Base-by-base conservation (phyloP, 2,329 filamentous ascomycete genomes). In the Fusarium solani-melongenae region DNA sequence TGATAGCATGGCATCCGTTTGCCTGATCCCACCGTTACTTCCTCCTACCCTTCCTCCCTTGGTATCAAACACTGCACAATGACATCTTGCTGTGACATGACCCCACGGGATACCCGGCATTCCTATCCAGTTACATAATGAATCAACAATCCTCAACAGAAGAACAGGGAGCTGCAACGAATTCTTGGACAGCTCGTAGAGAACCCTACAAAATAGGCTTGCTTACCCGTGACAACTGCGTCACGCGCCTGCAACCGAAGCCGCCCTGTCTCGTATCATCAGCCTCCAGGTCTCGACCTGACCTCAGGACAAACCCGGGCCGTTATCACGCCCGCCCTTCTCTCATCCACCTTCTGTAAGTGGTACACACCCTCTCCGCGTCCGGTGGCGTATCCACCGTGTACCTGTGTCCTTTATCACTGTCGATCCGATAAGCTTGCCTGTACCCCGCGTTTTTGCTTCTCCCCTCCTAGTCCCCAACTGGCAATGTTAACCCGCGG, bases 401-500 rank as follows among this genome's bases (percentile, higher is more conserved):
- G 64, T 69, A 46, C 41, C 41, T 11, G 41, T 46, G 41, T 66
- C 65, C 51, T 46, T 62, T 58, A 69, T 74, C 71, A 74, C 68
- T 33, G 69, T 33, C 17, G 67, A 71, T 71, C 69, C 61, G 71
- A 73, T 73, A 73, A 74, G 59, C 39, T 31, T 62, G 55, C 46
- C 57, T 59, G 46, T 74, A 73, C 71, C 71, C 71, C 71, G 71
- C 71, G 71, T 73, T 63, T 51, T 31, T 29, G 27, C 29, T 31
- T 31, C 29, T 31, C 29, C 8, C 8, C 20, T 22, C 27, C 71
- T 69, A 53, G 55, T 62, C 61, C 71, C 17, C 55, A 74, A 69
- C n/a, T 2, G 64, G 71, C 53, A 61, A 73, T 74, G 71, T 74
- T 73, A 73, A 62, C 71, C 71, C 36, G 53, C 34, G n/a, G 34